Evolutionary conservation across 192 early-diverging fungal genomes (phyloP), one percentile per base, ranked within the genome.

Genomic region (Helicostylum pulchrum): DNA sequence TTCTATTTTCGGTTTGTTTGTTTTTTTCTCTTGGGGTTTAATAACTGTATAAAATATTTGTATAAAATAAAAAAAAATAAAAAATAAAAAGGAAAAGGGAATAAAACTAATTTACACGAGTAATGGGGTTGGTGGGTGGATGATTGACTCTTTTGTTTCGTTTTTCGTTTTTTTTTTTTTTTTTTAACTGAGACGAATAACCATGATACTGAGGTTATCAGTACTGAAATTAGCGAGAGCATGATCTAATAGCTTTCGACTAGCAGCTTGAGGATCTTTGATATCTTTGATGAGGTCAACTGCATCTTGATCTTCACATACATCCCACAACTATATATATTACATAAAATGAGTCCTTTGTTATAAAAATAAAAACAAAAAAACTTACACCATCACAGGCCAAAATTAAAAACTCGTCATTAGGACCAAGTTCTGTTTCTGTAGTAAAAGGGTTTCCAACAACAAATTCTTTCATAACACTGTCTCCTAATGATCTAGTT

Each of bases 371-470:
- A 45, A 58, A 6, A 54, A 59, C 21, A 12, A 52, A 46, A 53
- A 23, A 20, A 71, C 83, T 66, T 89, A 95, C 93, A 42, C 97
- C 97, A 76, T 99, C 97, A 76, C 97, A 99, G 9, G 97, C 97
- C 53, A 99, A 74, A 64, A 99, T 95, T 56, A 99, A 79, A 64
- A 93, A 82, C 8, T 83, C 76, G 75, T 98, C 95, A 19, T 82
- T 71, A 9, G 82, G 77, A 1, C 76, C 73, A 30, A 99, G 74
- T 43, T 83, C 85, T 26, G 92, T 95, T 70, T 97, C 93, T 8
- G 95, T 94, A 2, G 96, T 99, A 69, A 90, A 99, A 12, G 97
- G 97, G 59, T 88, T 90, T 3, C 97, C 96, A 61, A 98, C 88
- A 10, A 99, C 88, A 75, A 89, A 93, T 68, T 95, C 94, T 78